Base-by-base conservation (phyloP, 1,284 basidiomycete genomes). In the Heliocybe sulcata region DNA sequence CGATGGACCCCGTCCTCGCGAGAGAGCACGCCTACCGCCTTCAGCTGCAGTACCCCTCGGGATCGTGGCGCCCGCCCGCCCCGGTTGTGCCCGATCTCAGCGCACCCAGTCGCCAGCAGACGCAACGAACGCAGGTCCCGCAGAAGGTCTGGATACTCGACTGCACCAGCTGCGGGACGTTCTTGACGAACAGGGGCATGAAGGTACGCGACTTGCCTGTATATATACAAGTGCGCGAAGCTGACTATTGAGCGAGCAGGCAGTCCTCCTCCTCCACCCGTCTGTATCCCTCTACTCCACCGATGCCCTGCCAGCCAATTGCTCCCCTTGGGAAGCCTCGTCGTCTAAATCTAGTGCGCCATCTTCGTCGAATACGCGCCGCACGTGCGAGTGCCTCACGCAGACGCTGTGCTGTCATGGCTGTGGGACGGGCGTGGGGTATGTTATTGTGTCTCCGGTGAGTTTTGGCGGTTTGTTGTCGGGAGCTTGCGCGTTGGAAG, bases 141-240 rank as follows among this genome's bases (percentile, higher is more conserved):
- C 85, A 86, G 69, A 85, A 87, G 67, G 89, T 93, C 55, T 92
- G 88, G 79, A 80, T 90, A 29, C 71, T 93, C 54, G 85, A 90
- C 66, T 93, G 91, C 71, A 83, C 77, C 60, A 76, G 81, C 19
- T 93, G 90, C 66, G 76, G 77, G 33, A 80, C 75, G 48, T 92
- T 93, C 66, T 69, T 92, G 50, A 88, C 88, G 19, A 91, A 93
- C 67, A 80, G 91, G 19, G 90, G 85, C 51, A 92, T 93, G 90
- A 89, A 89, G 77, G 87, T 82, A 61, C 64, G 76, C 72, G 23
- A 49, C 50, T 35, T 53, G 35, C 51, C n/a, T n/a, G n/a, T n/a
- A n/a, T n/a, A n/a, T n/a, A n/a, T n/a, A n/a, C n/a, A n/a, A n/a
- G n/a, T n/a, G n/a, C n/a, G n/a, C n/a, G n/a, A n/a, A n/a, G n/a